Evolutionary conservation across 192 early-diverging fungal genomes (phyloP), one percentile per base, ranked within the genome.

Genomic region (Coemansia sp.): DNA sequence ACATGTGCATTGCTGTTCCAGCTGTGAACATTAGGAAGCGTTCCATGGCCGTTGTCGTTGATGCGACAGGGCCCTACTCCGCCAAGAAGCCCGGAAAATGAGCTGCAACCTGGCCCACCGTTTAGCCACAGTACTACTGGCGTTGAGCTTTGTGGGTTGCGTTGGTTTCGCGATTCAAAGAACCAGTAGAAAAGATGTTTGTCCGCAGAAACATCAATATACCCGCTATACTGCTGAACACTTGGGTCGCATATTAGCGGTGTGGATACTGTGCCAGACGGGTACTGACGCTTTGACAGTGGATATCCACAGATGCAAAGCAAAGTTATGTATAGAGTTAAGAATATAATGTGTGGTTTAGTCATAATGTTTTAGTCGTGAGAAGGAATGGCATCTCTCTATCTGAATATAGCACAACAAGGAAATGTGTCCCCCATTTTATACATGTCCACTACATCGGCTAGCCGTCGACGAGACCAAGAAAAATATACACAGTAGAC

Each of bases 131-230:
- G 54, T 12, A 86, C 66, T 9, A 86, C 59, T 7, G 94, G 94
- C 54, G 93, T 89, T 39, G 42, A 65, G 49, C 24, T 88, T 86
- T 46, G 83, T 10, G 34, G 34, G 11, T 10, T 37, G 34, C 34
- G 34, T 8, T 37, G 71, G 55, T 80, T 78, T 52, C 91, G 89
- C 15, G 89, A 88, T 67, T 94, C 94, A 69, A 98, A 96, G 80
- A 98, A 95, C 89, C 91, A 93, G 72, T 90, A 93, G 78, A 90
- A 93, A 62, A 91, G 88, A 65, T 93, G 88, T 61, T 86, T 85
- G 49, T 85, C 80, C 1, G 33, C 53, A 15, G 70, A 78, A 10
- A 67, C 59, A 34, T 87, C 84, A 7, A 91, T 70, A 59, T 89
- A 88, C 27, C 86, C 89, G 55, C 86, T 87, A 73, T 89, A 87